phyloP scores from a whole-genome alignment of 2,329 filamentous ascomycete genomes.

The Fusarium papillatum region DNA sequence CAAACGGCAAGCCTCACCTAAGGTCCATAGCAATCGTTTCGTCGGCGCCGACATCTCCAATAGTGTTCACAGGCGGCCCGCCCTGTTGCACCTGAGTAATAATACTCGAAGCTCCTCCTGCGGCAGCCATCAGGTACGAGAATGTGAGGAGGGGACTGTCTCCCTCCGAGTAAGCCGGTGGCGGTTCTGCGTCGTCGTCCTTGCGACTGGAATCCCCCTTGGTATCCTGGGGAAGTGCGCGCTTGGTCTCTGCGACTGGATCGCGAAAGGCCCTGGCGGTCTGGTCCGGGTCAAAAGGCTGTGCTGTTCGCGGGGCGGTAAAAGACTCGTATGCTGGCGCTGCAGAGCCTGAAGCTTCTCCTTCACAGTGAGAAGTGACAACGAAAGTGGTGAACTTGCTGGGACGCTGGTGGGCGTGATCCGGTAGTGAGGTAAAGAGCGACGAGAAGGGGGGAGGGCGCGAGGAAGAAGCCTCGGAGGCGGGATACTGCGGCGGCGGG shows the following conservation, averaged over 20 bases:
- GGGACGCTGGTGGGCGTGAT: constrained; percentile 52
- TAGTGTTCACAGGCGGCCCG: constrained; percentile 88
- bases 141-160: constrained; percentile 93
- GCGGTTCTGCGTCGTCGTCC: constrained; percentile 88
- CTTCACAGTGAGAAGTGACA: constrained; percentile 38
- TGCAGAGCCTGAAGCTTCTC: constrained; percentile 53
- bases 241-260: constrained; percentile 82
- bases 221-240: constrained; percentile 83
- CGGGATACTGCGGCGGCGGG: constrained; percentile 72
- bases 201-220: constrained; percentile 84
- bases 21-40: constrained; percentile 97
- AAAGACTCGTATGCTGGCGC: constrained; percentile 69
- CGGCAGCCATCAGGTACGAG: constrained; percentile 97
- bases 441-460: constrained; percentile 73
- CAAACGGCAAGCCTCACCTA: constrained; percentile 70
- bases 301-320: constrained; percentile 45
- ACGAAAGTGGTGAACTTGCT: constrained; percentile 49
- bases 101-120: constrained; percentile 97
- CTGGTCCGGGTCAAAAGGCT: constrained; percentile 53
- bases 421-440: constrained; percentile 61
- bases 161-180: constrained; percentile 96
- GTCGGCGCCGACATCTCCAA: constrained; percentile 90
- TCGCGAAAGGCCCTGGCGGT: constrained; percentile 60
- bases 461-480: constrained; percentile 66
- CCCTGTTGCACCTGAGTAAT: constrained; percentile 99